These are phyloP conservation scores for Moelleriella libera DNA, from an alignment of 2,329 filamentous ascomycete species.

Conservation along the genomic window DNA sequence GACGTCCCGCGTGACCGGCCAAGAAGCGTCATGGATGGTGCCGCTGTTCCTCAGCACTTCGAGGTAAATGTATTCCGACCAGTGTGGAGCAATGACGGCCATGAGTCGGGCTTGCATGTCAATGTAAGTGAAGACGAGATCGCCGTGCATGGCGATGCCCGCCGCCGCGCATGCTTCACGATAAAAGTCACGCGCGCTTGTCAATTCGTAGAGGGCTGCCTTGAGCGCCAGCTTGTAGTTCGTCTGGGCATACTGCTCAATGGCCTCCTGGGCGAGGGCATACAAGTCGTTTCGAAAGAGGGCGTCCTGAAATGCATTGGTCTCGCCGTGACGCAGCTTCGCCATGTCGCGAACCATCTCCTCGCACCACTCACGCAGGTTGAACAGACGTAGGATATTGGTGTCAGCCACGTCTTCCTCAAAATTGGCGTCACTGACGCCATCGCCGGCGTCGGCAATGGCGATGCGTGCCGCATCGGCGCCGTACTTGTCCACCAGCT, in stretches of 20 bases:
- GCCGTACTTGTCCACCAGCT: slow-evolving; percentile 82
- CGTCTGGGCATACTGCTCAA: slow-evolving; percentile 63
- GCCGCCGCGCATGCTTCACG: slow-evolving; percentile 67
- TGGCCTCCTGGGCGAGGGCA: slow-evolving; percentile 62
- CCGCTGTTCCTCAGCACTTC: slow-evolving; percentile 69
- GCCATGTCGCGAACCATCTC: slow-evolving; percentile 60
- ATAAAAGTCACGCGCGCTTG: slow-evolving; percentile 78
- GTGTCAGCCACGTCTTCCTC: slow-evolving; percentile 90
- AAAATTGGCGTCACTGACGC: slow-evolving; percentile 91
- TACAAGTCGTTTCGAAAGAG: slow-evolving; percentile 94
- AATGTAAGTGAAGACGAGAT: slow-evolving; percentile 66
- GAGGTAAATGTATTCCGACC: slow-evolving; percentile 86
- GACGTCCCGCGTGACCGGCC: slow-evolving; percentile 43
- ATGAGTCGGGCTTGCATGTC: slow-evolving; percentile 76
- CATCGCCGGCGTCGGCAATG: slow-evolving; percentile 87
- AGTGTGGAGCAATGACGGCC: slow-evolving; percentile 79
- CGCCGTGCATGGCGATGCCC: slow-evolving; percentile 74
- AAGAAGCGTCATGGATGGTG: slow-evolving; percentile 61
- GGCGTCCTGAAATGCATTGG: slow-evolving; percentile 68
- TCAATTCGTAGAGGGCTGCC: slow-evolving; percentile 79
- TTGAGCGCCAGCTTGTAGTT: slow-evolving; percentile 74
- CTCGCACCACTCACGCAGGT: slow-evolving; percentile 81
- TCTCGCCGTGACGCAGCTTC: slow-evolving; percentile 57
- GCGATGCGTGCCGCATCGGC: slow-evolving; percentile 86
- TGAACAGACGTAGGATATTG: slow-evolving; percentile 73